These are phyloP conservation scores for Leptographium lundbergii DNA, from an alignment of 2,329 filamentous ascomycete species.

Conservation along the genomic window DNA sequence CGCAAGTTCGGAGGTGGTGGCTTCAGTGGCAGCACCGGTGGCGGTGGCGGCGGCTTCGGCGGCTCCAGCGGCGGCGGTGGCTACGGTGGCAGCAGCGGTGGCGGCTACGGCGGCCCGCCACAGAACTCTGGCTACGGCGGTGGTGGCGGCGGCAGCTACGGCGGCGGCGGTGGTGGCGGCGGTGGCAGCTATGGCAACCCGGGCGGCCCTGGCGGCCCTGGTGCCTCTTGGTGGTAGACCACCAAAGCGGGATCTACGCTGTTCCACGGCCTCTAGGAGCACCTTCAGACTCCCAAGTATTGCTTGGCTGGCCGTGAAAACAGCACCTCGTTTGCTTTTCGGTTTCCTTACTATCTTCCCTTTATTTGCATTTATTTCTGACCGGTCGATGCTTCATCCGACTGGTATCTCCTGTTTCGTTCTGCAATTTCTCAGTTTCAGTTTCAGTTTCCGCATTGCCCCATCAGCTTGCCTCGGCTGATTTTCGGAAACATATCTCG, in stretches of 20 bases:
- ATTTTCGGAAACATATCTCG: constrained; percentile 18
- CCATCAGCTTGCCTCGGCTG: constrained; percentile 10
- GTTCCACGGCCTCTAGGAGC: not conserved
- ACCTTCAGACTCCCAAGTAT: not conserved
- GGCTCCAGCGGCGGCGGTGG: constrained; percentile 26
- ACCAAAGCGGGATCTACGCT: not conserved
- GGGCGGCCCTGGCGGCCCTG: constrained; percentile 47
- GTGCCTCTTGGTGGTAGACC: constrained; percentile 56
- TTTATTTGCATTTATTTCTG: constrained; percentile 9
- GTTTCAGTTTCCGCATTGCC: constrained; percentile 10
- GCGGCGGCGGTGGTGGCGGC: constrained; percentile 28
- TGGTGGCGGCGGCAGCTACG: constrained; percentile 33
- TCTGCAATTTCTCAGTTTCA: constrained; percentile 9
- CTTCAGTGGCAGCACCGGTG: constrained; percentile 34
- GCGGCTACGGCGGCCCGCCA: constrained; percentile 22
- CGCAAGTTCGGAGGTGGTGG: constrained; percentile 60
- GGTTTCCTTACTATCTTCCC: constrained; percentile 2
- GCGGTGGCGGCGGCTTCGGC: constrained; percentile 43
- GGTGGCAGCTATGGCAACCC: constrained; percentile 52
- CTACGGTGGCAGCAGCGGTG: constrained; percentile 31
- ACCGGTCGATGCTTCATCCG: constrained; percentile 7
- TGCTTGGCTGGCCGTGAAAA: not conserved
- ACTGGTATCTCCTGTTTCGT: constrained; percentile 2
- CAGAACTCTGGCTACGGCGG: constrained; percentile 21
- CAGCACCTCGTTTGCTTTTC: constrained; percentile 5